Base-by-base conservation (phyloP, 176 grass and related monocot species). In the Ampelocalamus luodianensis region DNA sequence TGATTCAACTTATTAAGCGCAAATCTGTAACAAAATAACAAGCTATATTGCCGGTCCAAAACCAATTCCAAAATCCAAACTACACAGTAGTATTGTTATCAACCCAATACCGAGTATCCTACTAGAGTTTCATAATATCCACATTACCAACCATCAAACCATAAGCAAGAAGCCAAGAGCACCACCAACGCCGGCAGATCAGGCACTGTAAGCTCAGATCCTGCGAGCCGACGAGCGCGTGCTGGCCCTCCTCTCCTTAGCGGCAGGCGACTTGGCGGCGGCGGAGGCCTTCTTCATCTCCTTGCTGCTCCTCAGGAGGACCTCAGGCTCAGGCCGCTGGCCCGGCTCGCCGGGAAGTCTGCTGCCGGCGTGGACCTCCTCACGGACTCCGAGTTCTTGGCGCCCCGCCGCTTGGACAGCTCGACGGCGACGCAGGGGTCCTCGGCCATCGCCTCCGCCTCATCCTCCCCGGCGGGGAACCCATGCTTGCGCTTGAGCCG, bases 351-450 rank as follows among this genome's bases (percentile, higher is more conserved):
- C 0, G 82, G 82, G 23, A 85, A 84, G 22, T 88, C 84, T 6
- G 32, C 59, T 10, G 65, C 65, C 0, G 91, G 89, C 71, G 82
- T 72, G 22, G 93, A 92, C 72, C 88, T 92, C 82, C 93, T 84
- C 1, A 90, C 79, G 37, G 67, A 86, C 55, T 93, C 86, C 20
- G 81, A 73, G 16, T 83, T 91, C 77, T 96, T 99, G 77, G 74
- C 75, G 42, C 71, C 79, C 2, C 80, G 85, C 76, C 84, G 78
- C 88, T 88, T 96, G 20, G 91, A 80, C 9, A 99, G 83, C 75
- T 96, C 88, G 45, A 96, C 86, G n/a, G 91, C 96, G 15, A 96
- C 63, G 40, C 72, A 88, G 20, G 93, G 96, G 85, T 97, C 86
- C 63, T 93, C 81, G 6, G 87, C 89, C 45, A 91, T 83, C 3